A percentile compares a stretch with the other conserved stretches of the same genome.
phyloP scores from a whole-genome alignment of 805 yeast species.

The Lachancea mirantina region DNA sequence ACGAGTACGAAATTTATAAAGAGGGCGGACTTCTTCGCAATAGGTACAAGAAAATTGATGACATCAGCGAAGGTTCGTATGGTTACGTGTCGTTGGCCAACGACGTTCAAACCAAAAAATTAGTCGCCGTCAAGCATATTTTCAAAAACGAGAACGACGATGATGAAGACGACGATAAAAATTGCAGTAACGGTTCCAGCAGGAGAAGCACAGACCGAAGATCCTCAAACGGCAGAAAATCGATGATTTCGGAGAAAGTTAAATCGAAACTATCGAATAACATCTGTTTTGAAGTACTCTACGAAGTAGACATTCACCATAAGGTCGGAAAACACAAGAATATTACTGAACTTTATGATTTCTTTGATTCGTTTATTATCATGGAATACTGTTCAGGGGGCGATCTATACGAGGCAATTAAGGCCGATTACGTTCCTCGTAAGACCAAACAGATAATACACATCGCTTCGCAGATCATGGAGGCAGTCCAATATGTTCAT shows the following conservation, averaged over 20 bases:
- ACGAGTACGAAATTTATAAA: constrained; percentile 36
- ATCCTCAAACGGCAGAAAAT: constrained; percentile 18
- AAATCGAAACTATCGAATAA: constrained; percentile 34
- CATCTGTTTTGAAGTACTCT: constrained; percentile 51
- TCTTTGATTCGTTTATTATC: constrained; percentile 60
- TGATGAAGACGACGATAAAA: constrained; percentile 11
- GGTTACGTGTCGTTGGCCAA: constrained; percentile 86
- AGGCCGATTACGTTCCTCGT: constrained; percentile 50
- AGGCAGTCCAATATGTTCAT: constrained; percentile 75
- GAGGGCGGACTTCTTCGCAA: constrained; percentile 48
- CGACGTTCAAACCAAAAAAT: constrained; percentile 43
- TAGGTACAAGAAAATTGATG: constrained; percentile 61
- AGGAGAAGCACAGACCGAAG: constrained; percentile 18
- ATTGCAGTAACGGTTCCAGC: constrained; percentile 12
- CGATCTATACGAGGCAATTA: constrained; percentile 76
- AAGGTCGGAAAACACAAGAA: constrained; percentile 53
- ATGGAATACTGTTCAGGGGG: constrained; percentile 85
- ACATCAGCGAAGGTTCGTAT: constrained; percentile 86
- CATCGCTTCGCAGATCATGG: constrained; percentile 57
- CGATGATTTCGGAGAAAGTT: constrained; percentile 32
- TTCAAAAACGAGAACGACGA: constrained; percentile 45
- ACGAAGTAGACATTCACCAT: constrained; percentile 59
- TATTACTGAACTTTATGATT: constrained; percentile 53
- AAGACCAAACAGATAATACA: constrained; percentile 38
- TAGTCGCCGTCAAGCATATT: constrained; percentile 84